Evolutionary conservation across 345 rosid genomes (phyloP).

Genomic region (Diplotaxis tenuifolia): DNA sequence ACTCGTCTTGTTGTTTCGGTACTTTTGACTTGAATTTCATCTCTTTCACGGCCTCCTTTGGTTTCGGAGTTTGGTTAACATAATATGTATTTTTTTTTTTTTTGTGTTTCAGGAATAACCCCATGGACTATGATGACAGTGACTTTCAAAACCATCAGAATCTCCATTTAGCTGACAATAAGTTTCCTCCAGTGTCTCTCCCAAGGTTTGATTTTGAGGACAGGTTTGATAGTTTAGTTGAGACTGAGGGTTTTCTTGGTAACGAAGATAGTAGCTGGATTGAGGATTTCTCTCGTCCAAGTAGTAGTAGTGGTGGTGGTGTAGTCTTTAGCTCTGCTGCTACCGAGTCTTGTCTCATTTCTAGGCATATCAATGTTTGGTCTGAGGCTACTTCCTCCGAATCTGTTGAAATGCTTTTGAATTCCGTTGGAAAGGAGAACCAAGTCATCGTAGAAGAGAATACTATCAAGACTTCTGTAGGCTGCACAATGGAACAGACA

Average conservation of each 20-base stretch:
- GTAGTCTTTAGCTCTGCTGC: neutral
- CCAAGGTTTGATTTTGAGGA: neutral
- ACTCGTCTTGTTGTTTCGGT: neutral
- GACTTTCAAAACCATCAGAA: neutral
- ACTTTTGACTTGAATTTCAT: no score
- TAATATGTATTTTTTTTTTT: no score
- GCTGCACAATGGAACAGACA: neutral
- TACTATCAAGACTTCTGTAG: neutral
- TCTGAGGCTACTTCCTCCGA: neutral
- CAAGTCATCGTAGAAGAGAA: neutral
- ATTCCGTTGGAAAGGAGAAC: neutral
- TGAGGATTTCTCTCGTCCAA: neutral
- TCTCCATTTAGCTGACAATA: neutral
- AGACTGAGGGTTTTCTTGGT: neutral
- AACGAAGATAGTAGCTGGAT: neutral
- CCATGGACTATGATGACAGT: neutral
- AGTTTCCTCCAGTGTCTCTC: neutral
- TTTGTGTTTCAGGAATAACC: neutral
- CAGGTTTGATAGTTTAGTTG: neutral
- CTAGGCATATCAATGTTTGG: neutral
- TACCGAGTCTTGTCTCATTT: neutral
- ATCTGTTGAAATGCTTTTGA: neutral
- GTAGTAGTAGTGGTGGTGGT: neutral
- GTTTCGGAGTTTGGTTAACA: neutral
- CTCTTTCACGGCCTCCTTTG: neutral